A percentile compares a stretch with the other conserved stretches of the same genome.
Conservation (phyloP, 192 early-diverging fungal genomes). For the Chytriomyces sp. region DNA sequence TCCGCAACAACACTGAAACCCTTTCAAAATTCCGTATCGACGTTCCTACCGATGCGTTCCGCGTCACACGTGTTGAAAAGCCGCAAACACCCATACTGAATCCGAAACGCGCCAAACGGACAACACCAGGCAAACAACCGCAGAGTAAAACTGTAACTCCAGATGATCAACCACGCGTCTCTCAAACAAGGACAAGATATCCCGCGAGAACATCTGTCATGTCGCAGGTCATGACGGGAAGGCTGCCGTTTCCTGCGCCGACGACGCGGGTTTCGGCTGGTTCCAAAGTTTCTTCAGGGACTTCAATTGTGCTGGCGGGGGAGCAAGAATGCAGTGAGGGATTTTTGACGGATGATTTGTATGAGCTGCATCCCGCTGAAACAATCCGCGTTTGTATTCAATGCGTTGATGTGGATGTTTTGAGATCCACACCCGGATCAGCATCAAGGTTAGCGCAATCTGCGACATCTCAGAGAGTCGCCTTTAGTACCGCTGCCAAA, state of each 20-base stretch:
- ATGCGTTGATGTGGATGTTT: slow-evolving; percentile 21
- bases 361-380: slow-evolving; percentile 45
- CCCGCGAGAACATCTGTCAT: neutral
- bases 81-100: slow-evolving; percentile 12
- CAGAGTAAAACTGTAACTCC: neutral
- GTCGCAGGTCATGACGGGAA: neutral
- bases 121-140: neutral
- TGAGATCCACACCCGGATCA: neutral
- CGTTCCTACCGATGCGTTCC: slow-evolving; percentile 27
- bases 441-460: neutral
- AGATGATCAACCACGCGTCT: neutral
- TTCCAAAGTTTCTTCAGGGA: neutral
- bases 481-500: neutral
- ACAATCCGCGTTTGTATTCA: slow-evolving; percentile 40
- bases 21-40: slow-evolving; percentile 43
- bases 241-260: slow-evolving; percentile 5
- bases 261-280: neutral
- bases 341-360: neutral
- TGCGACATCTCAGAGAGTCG: neutral
- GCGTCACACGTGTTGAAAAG: slow-evolving; percentile 23
- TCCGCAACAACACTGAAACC: slow-evolving; percentile 47
- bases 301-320: neutral
- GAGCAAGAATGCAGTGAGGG: neutral
- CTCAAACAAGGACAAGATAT: neutral
- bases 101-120: slow-evolving; percentile 4